Percentiles rank a stretch among this genome's conserved stretches.
phyloP scores from a whole-genome alignment of 768 basidiomycete species.

The Pisolithus sp. region DNA sequence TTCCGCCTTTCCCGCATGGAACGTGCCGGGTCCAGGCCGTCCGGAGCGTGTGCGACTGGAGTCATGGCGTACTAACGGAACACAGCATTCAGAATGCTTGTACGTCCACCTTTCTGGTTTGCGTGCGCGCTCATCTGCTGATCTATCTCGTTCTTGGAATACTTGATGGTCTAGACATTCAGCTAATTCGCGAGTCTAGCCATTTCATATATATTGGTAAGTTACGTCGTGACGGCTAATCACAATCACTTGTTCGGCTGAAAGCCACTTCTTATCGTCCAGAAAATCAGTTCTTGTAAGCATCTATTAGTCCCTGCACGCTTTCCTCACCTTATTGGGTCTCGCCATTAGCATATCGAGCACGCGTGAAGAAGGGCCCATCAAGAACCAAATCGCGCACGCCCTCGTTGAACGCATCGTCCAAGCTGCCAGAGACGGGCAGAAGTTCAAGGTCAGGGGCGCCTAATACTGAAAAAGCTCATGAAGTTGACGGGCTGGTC shows the following conservation, averaged over 20 bases:
- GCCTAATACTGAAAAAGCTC: not conserved
- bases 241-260: conserved; percentile 3
- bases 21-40: conserved; percentile 73
- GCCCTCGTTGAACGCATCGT: conserved; percentile 83
- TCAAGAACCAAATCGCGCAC: conserved; percentile 77
- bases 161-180: conserved; percentile 43
- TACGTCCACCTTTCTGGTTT: conserved; percentile 30
- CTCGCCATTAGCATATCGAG: conserved; percentile 59
- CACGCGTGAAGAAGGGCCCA: conserved; percentile 53
- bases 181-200: conserved; percentile 76
- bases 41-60: conserved; percentile 89
- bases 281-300: conserved; percentile 88
- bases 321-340: conserved; percentile 4
- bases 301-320: conserved; percentile 1
- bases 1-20: conserved; percentile 39
- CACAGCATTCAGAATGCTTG: conserved; percentile 92
- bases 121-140: not conserved
- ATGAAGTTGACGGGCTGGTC: not conserved
- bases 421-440: conserved; percentile 61
- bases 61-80: conserved; percentile 85
- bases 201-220: conserved; percentile 91
- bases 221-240: conserved; percentile 19
- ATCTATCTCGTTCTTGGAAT: conserved; percentile 1
- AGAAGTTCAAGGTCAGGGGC: conserved; percentile 66
- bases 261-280: not conserved